Percentiles rank a stretch among this genome's conserved stretches.
These are phyloP conservation scores for Apophysomyces elegans DNA, from an alignment of 371 early-diverging fungal genomes.

Conservation along the genomic window DNA sequence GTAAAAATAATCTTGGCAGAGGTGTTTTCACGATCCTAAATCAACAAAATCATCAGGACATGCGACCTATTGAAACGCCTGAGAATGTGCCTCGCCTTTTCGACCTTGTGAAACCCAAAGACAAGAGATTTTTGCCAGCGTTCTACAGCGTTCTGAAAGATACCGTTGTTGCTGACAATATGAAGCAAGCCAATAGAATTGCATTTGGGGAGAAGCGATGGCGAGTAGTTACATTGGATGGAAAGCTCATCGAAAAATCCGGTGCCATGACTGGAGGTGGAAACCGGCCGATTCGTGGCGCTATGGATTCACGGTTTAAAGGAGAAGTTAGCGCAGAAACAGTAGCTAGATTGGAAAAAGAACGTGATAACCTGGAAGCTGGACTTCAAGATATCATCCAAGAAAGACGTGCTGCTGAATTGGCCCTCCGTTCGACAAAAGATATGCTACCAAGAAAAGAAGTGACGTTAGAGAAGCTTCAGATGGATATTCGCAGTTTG, in stretches of 20 bases:
- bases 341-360: slow-evolving; percentile 59
- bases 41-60: slow-evolving; percentile 62
- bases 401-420: slow-evolving; percentile 55
- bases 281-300: slow-evolving; percentile 71
- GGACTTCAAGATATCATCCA: slow-evolving; percentile 56
- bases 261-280: slow-evolving; percentile 99
- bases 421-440: slow-evolving; percentile 57
- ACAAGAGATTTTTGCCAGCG: slow-evolving; percentile 76
- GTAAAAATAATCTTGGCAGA: slow-evolving; percentile 87
- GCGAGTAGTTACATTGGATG: slow-evolving; percentile 97
- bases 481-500: slow-evolving; percentile 74
- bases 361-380: slow-evolving; percentile 62
- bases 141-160: slow-evolving; percentile 93
- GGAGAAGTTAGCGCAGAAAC: slow-evolving; percentile 61
- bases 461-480: slow-evolving; percentile 68
- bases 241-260: slow-evolving; percentile 94
- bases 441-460: slow-evolving; percentile 68
- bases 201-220: slow-evolving; percentile 86
- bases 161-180: slow-evolving; percentile 90
- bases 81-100: slow-evolving; percentile 89
- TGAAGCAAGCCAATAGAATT: slow-evolving; percentile 92
- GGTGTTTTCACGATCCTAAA: slow-evolving; percentile 93
- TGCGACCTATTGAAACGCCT: slow-evolving; percentile 69
- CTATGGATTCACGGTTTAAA: slow-evolving; percentile 82
- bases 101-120: slow-evolving; percentile 87